Conservation (phyloP, 2,329 filamentous ascomycete genomes). For the Salinomyces thailandicus region DNA sequence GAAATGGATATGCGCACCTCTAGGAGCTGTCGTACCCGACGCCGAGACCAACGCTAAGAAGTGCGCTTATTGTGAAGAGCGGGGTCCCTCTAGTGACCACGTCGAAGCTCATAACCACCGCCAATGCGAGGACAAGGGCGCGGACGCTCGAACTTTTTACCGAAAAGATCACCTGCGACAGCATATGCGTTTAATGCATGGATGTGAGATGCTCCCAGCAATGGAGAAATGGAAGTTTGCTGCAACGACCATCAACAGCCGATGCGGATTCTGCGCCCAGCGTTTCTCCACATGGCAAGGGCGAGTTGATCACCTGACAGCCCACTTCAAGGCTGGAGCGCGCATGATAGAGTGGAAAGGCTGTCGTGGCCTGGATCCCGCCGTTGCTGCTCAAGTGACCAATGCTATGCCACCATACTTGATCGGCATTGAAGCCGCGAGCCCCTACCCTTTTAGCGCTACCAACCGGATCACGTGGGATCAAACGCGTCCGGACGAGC, state of each 20-base stretch:
- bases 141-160: conserved; percentile 53
- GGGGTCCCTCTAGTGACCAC: conserved; percentile 46
- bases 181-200: conserved; percentile 50
- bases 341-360: conserved; percentile 47
- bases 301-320: conserved; percentile 43
- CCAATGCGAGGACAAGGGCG: conserved; percentile 56
- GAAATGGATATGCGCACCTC: conserved; percentile 52
- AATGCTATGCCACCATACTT: conserved; percentile 44
- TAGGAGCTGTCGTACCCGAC: conserved; percentile 44
- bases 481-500: not conserved
- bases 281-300: conserved; percentile 42
- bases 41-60: conserved; percentile 46
- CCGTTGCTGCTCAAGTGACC: conserved; percentile 38
- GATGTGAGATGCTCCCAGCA: conserved; percentile 48
- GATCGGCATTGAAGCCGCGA: conserved; percentile 38
- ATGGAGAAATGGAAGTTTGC: conserved; percentile 57
- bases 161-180: conserved; percentile 54
- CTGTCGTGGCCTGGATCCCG: conserved; percentile 42
- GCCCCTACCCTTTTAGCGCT: conserved; percentile 39
- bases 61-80: conserved; percentile 49
- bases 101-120: conserved; percentile 50
- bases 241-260: conserved; percentile 42
- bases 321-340: conserved; percentile 44
- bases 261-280: conserved; percentile 45
- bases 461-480: conserved; percentile 20